These are phyloP conservation scores for Mycosphaerella sp. DNA, from an alignment of 2,329 filamentous ascomycete species.

Conservation along the genomic window DNA sequence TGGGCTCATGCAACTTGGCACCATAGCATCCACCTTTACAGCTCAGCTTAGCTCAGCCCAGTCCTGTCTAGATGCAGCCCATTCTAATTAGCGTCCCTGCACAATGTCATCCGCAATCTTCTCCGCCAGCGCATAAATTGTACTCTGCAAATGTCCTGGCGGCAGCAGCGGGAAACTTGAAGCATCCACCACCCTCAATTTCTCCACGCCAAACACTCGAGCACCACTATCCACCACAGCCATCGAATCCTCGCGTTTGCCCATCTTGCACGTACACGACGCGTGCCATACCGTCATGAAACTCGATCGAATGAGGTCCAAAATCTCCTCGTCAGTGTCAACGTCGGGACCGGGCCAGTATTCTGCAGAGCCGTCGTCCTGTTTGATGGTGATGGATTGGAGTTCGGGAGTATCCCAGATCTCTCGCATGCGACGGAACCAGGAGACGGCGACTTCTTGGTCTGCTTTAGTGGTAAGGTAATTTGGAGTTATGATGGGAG, in stretches of 20 bases:
- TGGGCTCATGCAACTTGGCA: too few species aligned
- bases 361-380: constrained; percentile 14
- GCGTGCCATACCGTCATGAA: constrained; percentile 1
- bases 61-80: too few species aligned
- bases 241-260: constrained; percentile 9
- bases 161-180: constrained; percentile 5
- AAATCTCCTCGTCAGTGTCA: constrained; percentile 5
- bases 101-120: constrained; percentile 11
- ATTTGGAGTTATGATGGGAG: constrained; percentile 23
- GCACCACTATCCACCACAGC: constrained; percentile 20
- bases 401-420: background rate
- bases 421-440: background rate
- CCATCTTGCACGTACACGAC: constrained; percentile 17
- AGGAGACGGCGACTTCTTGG: constrained; percentile 27
- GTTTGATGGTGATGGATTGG: background rate
- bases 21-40: too few species aligned
- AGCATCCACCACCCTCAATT: constrained; percentile 13
- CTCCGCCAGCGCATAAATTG: constrained; percentile 14
- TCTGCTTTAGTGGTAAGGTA: constrained; percentile 34
- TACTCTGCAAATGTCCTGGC: constrained; percentile 8
- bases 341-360: constrained; percentile 4
- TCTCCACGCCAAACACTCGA: constrained; percentile 16
- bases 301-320: background rate
- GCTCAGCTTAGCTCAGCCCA: too few species aligned
- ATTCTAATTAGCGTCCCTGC: too few species aligned